Base-by-base conservation (phyloP, 768 basidiomycete genomes). In the Aureoboletus auriporus region DNA sequence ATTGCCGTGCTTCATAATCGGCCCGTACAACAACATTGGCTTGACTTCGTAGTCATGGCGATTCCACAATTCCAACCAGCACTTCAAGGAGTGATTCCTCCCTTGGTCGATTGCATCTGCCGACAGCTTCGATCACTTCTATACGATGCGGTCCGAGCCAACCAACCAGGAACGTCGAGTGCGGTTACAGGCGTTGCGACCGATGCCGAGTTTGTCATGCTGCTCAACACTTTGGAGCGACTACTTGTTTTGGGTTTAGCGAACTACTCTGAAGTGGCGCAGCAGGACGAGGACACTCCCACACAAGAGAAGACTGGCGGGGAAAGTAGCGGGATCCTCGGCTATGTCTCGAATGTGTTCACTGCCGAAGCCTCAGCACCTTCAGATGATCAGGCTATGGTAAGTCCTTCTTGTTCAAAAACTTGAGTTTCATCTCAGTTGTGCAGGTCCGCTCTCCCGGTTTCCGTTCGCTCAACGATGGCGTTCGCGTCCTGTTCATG, bases 21-120 rank as follows among this genome's bases (percentile, higher is more conserved):
- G 27, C 77, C 91, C 1, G 78, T 95, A 23, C 66, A 95, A 28
- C 94, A 96, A 60, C 91, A 96, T 58, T 98, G 95, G 95, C 75
- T 98, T 26, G 95, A 98, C 63, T 98, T 99, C 64, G 76, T 97
- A 50, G 77, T 95, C 46, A 89, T 90, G 83, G 89, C 92, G 1
- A 71, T 94, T 14, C 84, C 91, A 5, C 89, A 92, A 56, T 89
- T 93, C 61, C 86, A 87, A 49, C 83, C 83, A 16, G 72, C 79
- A 2, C 70, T 90, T 1, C 80, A 84, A 44, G 71, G 76, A 9
- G 75, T 84, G 31, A 73, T 95, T 20, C 70, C 78, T 3, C 85
- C 92, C 2, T 73, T 98, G 27, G 84, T 79, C 51, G 91, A 91
- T 51, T 87, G 89, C 57, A 63, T 95, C 51, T 86, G 87, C 59